Conservation (phyloP, 1,284 basidiomycete genomes). For the Rhizoctonia solani region DNA sequence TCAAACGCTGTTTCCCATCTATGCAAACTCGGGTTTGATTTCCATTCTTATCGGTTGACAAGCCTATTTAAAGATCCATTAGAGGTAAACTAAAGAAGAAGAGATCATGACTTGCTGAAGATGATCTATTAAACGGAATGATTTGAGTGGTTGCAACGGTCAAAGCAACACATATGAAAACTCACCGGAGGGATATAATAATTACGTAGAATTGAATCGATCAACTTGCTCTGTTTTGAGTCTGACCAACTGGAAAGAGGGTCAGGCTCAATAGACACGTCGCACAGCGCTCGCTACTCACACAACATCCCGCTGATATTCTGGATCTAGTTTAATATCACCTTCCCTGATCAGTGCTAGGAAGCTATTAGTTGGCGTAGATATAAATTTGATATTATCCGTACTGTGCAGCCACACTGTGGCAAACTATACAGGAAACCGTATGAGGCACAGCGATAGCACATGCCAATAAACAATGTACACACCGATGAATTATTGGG, state of each 20-base stretch:
- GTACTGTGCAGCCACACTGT: conserved; percentile 3
- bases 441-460: not conserved
- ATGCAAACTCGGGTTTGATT: conserved; percentile 38
- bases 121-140: conserved; percentile 14
- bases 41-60: conserved; percentile 28
- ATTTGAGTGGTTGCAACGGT: not conserved
- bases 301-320: conserved; percentile 29
- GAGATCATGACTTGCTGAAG: conserved; percentile 32
- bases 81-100: not conserved
- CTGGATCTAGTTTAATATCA: conserved; percentile 23
- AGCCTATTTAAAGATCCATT: conserved; percentile 12
- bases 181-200: conserved; percentile 37
- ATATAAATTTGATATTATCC: not conserved
- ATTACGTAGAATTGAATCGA: conserved; percentile 37
- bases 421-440: not conserved
- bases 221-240: conserved; percentile 36
- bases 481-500: conserved; percentile 23
- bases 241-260: conserved; percentile 33
- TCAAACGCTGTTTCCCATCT: conserved; percentile 40
- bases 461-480: not conserved
- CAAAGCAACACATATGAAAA: not conserved
- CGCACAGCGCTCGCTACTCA: not conserved
- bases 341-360: conserved; percentile 10
- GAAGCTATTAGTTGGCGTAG: not conserved
- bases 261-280: not conserved